Evolutionary conservation across 1,284 basidiomycete species (phyloP).

Genomic region (Apiotrichum veenhuisii): DNA sequence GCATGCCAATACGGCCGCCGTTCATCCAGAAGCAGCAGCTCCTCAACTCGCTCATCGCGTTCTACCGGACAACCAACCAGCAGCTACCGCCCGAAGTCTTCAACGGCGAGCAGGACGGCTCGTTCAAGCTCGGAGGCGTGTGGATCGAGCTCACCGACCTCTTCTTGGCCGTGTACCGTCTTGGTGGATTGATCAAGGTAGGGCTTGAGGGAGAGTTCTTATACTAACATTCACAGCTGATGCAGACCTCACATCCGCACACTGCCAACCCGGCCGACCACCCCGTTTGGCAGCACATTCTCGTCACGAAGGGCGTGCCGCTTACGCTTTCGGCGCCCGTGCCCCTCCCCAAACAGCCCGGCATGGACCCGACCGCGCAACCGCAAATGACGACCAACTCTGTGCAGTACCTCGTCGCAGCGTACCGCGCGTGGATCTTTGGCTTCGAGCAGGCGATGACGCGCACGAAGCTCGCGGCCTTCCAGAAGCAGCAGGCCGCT

Average conservation of each 20-base stretch:
- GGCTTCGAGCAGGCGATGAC: constrained; percentile 41
- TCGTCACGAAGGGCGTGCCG: constrained; percentile 26
- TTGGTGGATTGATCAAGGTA: constrained; percentile 29
- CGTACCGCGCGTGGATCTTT: constrained; percentile 37
- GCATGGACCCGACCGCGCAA: constrained; percentile 21
- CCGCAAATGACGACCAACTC: constrained; percentile 29
- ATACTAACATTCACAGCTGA: constrained; percentile 7
- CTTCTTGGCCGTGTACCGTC: constrained; percentile 34
- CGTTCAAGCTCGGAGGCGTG: constrained; percentile 32
- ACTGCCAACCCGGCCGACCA: constrained; percentile 23
- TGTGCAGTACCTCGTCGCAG: constrained; percentile 33
- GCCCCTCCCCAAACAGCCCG: constrained; percentile 21
- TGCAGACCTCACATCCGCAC: constrained; percentile 3
- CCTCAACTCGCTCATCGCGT: constrained; percentile 28
- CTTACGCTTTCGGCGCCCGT: constrained; percentile 32
- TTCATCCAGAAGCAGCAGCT: constrained; percentile 28
- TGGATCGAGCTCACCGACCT: constrained; percentile 41
- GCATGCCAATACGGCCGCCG: constrained; percentile 3
- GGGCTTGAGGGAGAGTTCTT: background rate
- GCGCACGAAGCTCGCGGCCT: constrained; percentile 14
- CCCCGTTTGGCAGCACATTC: constrained; percentile 28
- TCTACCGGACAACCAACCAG: constrained; percentile 25
- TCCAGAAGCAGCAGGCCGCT: constrained; percentile 13
- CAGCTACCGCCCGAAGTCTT: constrained; percentile 34
- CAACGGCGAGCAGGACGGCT: constrained; percentile 35